These are phyloP conservation scores for Candida silvicultrix DNA, from an alignment of 805 yeast species.

Conservation along the genomic window DNA sequence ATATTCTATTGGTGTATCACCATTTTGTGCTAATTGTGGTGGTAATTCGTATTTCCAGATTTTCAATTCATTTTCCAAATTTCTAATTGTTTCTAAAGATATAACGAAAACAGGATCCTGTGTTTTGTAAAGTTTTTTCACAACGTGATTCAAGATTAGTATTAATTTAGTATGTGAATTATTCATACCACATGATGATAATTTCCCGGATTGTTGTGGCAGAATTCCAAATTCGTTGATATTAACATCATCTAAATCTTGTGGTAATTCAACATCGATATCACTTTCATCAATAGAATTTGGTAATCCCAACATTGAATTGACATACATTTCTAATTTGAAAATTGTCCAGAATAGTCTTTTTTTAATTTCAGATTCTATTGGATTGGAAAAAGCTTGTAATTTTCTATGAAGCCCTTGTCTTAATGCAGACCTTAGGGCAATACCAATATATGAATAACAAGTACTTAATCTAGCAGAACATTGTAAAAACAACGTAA, in stretches of 20 bases:
- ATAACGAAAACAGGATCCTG: slow-evolving; percentile 27
- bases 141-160: slow-evolving; percentile 63
- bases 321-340: slow-evolving; percentile 86
- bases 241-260: slow-evolving; percentile 80
- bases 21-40: slow-evolving; percentile 57
- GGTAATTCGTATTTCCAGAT: slow-evolving; percentile 74
- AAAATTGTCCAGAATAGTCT: slow-evolving; percentile 84
- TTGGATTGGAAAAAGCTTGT: slow-evolving; percentile 42
- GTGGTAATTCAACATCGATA: slow-evolving; percentile 80
- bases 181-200: slow-evolving; percentile 49
- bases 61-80: slow-evolving; percentile 65
- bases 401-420: slow-evolving; percentile 75
- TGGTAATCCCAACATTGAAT: slow-evolving; percentile 85
- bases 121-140: slow-evolving; percentile 68
- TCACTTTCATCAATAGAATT: slow-evolving; percentile 71
- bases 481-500: slow-evolving; percentile 80
- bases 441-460: slow-evolving; percentile 85
- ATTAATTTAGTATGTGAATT: slow-evolving; percentile 78
- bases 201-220: slow-evolving; percentile 27
- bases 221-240: slow-evolving; percentile 27
- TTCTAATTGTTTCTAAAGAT: slow-evolving; percentile 45
- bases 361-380: slow-evolving; percentile 80
- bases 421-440: slow-evolving; percentile 71
- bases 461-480: slow-evolving; percentile 84
- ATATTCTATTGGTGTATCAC: slow-evolving; percentile 35